These are phyloP conservation scores for Cordyceps farinosa DNA, from an alignment of 2,329 filamentous ascomycete species.

Conservation along the genomic window DNA sequence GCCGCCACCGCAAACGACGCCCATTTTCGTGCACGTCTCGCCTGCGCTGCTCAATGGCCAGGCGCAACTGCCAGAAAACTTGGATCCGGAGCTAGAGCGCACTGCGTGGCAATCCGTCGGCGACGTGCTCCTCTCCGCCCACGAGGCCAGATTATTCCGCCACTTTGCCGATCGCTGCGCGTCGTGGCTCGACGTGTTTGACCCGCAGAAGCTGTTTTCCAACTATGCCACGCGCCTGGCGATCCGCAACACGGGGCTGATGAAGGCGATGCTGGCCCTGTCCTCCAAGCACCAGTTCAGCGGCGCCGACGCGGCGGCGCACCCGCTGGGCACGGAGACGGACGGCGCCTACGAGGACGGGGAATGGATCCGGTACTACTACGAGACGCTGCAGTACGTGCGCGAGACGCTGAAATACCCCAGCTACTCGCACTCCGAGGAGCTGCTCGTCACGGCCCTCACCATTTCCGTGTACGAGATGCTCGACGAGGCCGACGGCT, in stretches of 20 bases:
- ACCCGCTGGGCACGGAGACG: background rate
- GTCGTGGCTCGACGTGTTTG: slow-evolving; percentile 19
- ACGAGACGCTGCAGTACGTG: slow-evolving; percentile 57
- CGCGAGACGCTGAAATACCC: slow-evolving; percentile 53
- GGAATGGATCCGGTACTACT: slow-evolving; percentile 44
- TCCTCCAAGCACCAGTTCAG: slow-evolving; percentile 42
- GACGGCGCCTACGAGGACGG: slow-evolving; percentile 36
- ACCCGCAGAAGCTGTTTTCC: slow-evolving; percentile 18
- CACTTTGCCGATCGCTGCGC: slow-evolving; percentile 28
- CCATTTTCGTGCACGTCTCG: slow-evolving; percentile 13
- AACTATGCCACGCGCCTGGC: slow-evolving; percentile 20
- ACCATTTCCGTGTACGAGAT: slow-evolving; percentile 61
- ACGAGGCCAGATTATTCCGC: slow-evolving; percentile 28
- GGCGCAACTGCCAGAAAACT: slow-evolving; percentile 8
- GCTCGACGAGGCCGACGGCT: slow-evolving; percentile 48
- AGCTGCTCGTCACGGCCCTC: slow-evolving; percentile 54
- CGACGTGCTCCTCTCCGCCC: slow-evolving; percentile 24
- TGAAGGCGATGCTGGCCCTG: slow-evolving; percentile 54
- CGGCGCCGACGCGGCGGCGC: background rate
- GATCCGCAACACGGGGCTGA: slow-evolving; percentile 46
- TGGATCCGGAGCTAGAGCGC: slow-evolving; percentile 22
- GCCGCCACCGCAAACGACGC: background rate
- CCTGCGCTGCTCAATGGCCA: slow-evolving; percentile 15
- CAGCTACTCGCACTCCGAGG: slow-evolving; percentile 36
- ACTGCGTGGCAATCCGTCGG: slow-evolving; percentile 27